Evolutionary conservation across 2,329 filamentous ascomycete genomes (phyloP).

Genomic region (Scedosporium aurantiacum): DNA sequence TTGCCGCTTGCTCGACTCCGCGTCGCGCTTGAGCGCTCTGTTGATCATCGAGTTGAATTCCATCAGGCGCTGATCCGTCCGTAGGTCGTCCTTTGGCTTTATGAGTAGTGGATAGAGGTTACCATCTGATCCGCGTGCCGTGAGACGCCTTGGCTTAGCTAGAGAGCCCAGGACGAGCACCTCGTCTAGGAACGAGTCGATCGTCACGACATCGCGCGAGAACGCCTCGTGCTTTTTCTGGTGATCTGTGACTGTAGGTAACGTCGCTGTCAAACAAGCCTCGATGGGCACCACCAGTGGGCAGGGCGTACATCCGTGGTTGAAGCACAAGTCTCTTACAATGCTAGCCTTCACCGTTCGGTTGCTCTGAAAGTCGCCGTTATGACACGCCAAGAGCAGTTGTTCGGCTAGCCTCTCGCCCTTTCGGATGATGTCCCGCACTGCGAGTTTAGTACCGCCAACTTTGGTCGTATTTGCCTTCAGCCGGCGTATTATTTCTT

Average conservation of each 20-base stretch:
- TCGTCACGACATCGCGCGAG: slow-evolving; percentile 73
- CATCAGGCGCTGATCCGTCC: slow-evolving; percentile 96
- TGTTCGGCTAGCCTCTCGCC: slow-evolving; percentile 79
- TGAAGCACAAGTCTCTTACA: slow-evolving; percentile 68
- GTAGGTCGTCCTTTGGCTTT: slow-evolving; percentile 95
- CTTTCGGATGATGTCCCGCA: slow-evolving; percentile 56
- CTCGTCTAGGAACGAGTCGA: slow-evolving; percentile 71
- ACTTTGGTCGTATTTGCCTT: slow-evolving; percentile 14
- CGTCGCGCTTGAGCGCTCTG: slow-evolving; percentile 79
- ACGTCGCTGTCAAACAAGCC: slow-evolving; percentile 66
- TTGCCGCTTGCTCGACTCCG: slow-evolving; percentile 79
- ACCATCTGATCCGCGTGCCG: slow-evolving; percentile 79
- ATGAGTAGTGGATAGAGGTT: slow-evolving; percentile 81
- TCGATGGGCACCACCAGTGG: slow-evolving; percentile 84
- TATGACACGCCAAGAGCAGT: slow-evolving; percentile 69
- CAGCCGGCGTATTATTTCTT: slow-evolving; percentile 39
- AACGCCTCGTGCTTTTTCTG: slow-evolving; percentile 76
- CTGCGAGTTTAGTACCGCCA: slow-evolving; percentile 5
- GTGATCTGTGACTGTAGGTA: slow-evolving; percentile 64
- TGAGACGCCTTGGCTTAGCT: slow-evolving; percentile 84
- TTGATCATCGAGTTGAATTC: slow-evolving; percentile 99
- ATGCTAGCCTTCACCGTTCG: slow-evolving; percentile 61
- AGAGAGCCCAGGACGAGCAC: slow-evolving; percentile 84
- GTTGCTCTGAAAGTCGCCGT: slow-evolving; percentile 60
- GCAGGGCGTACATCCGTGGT: slow-evolving; percentile 71